These are phyloP conservation scores for Strobilomyces dryophilus DNA, from an alignment of 768 basidiomycete species.

Conservation along the genomic window DNA sequence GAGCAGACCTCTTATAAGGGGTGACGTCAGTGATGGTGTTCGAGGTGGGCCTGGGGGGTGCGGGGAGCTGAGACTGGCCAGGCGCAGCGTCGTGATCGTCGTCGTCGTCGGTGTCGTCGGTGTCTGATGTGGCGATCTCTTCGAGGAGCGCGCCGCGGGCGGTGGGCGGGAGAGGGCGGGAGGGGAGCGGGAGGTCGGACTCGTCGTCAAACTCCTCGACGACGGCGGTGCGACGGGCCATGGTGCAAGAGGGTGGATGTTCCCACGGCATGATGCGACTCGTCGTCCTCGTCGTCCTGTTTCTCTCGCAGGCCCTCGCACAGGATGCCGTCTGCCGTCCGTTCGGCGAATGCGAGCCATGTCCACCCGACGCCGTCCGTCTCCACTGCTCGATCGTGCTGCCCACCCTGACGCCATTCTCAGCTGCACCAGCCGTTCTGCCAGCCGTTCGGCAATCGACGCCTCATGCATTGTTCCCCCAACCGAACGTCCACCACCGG, in stretches of 20 bases:
- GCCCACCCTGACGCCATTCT: conserved; percentile 3
- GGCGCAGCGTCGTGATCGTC: conserved; percentile 33
- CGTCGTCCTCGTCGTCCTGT: too few species aligned
- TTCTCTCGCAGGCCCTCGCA: too few species aligned
- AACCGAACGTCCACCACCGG: conserved; percentile 33
- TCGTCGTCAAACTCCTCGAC: conserved; percentile 91
- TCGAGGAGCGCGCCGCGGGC: conserved; percentile 73
- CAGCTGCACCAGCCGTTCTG: conserved; percentile 88
- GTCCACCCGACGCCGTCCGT: conserved; percentile 59
- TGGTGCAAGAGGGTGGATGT: conserved; percentile 28
- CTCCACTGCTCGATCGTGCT: conserved; percentile 3
- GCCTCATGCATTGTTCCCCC: conserved; percentile 74
- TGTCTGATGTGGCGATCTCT: conserved; percentile 57
- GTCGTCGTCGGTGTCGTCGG: conserved; percentile 39
- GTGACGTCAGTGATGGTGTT: conserved; percentile 66
- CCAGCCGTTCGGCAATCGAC: conserved; percentile 92
- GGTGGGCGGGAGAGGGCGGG: conserved; percentile 59
- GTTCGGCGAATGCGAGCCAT: conserved; percentile 57
- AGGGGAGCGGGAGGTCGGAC: conserved; percentile 82
- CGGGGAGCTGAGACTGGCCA: conserved; percentile 38
- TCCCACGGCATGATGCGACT: conserved; percentile 26
- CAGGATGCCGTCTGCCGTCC: conserved; percentile 50
- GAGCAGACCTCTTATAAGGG: conserved; percentile 75
- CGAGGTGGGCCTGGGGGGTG: conserved; percentile 21
- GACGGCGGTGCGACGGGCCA: conserved; percentile 69